Conservation (phyloP, 2,329 filamentous ascomycete species). For the Neofusicoccum cordaticola region DNA sequence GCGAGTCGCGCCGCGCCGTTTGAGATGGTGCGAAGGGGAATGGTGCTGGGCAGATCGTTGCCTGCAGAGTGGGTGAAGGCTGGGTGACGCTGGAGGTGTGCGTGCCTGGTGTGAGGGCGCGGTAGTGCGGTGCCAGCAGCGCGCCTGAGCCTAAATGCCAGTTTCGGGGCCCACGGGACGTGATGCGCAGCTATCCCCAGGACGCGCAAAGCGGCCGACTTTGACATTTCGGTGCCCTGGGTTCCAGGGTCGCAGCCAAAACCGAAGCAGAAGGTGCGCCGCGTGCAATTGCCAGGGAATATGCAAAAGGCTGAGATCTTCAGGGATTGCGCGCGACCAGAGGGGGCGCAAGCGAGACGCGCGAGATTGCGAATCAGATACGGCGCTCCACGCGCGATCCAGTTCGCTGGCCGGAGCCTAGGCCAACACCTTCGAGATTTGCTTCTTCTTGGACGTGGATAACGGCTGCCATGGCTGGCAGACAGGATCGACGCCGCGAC, state of each 20-base stretch:
- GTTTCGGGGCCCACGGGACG: conserved; percentile 2
- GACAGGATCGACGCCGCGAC: not conserved
- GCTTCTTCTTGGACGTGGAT: not conserved
- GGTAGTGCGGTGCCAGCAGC: not conserved
- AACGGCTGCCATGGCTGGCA: not conserved
- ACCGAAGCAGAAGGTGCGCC: conserved; percentile 9
- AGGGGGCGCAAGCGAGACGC: conserved; percentile 7
- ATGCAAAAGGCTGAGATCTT: conserved; percentile 18
- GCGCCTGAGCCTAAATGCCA: conserved; percentile 1
- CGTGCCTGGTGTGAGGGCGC: not conserved
- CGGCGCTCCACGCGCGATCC: conserved; percentile 10
- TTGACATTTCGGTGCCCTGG: conserved; percentile 3
- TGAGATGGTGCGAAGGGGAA: conserved; percentile 8
- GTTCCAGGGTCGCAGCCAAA: not conserved
- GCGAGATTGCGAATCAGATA: conserved; percentile 14
- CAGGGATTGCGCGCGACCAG: conserved; percentile 10
- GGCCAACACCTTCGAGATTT: not conserved
- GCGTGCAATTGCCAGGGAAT: conserved; percentile 11
- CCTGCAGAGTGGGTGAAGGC: not conserved
- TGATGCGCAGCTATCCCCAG: conserved; percentile 5
- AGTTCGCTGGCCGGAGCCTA: not conserved
- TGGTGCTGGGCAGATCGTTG: conserved; percentile 7
- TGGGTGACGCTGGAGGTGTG: not conserved
- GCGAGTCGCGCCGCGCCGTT: conserved; percentile 13
- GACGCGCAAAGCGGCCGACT: not conserved